These are phyloP conservation scores for Bocquillonia castaneifolia DNA, from an alignment of 441 rosid genomes.

Conservation along the genomic window DNA sequence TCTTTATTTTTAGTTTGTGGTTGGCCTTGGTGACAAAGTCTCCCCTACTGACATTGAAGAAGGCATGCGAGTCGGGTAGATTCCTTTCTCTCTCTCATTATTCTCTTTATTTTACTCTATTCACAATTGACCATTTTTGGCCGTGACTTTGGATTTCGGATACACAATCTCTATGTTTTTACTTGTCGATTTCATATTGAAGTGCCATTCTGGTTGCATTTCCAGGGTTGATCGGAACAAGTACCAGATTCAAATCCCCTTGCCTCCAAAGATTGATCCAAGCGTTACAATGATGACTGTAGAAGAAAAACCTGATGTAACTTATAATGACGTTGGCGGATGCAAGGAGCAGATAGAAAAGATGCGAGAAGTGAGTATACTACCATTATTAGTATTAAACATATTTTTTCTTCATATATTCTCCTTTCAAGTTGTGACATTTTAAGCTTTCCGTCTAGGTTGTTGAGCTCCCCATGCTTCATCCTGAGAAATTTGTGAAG, in stretches of 20 bases:
- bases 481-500: slow-evolving; percentile 96
- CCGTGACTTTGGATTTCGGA: not conserved
- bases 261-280: slow-evolving; percentile 97
- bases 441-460: slow-evolving; percentile 37
- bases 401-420: not conserved
- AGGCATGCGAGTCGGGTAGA: slow-evolving; percentile 99
- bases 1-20: slow-evolving; percentile 60
- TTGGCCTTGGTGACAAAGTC: slow-evolving; percentile 97
- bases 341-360: slow-evolving; percentile 96
- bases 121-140: not conserved
- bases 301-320: slow-evolving; percentile 97
- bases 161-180: not conserved
- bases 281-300: slow-evolving; percentile 99
- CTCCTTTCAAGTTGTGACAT: not conserved
- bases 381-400: not conserved
- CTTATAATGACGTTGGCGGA: slow-evolving; percentile 97
- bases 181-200: not conserved
- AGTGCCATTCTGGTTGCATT: slow-evolving; percentile 1
- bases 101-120: not conserved
- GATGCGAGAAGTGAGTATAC: slow-evolving; percentile 75
- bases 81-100: slow-evolving; percentile 12
- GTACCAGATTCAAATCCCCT: slow-evolving; percentile 94
- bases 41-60: slow-evolving; percentile 98
- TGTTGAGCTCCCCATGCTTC: slow-evolving; percentile 98
- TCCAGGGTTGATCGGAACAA: slow-evolving; percentile 90